phyloP scores from a whole-genome alignment of 2,329 filamentous ascomycete genomes.

The Dactylonectria estremocensis region DNA sequence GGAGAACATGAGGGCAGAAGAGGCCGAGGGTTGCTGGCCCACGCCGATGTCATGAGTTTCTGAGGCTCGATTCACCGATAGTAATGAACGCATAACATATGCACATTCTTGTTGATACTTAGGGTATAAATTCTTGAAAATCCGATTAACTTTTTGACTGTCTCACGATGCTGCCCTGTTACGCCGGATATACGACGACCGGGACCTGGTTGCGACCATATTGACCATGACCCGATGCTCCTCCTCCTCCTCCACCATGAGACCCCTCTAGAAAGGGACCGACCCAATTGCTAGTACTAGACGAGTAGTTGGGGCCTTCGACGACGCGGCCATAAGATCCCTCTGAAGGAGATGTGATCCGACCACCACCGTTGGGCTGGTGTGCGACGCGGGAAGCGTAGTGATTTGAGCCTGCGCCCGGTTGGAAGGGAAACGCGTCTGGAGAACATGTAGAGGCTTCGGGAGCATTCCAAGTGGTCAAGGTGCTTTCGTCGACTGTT shows the following conservation, averaged over 20 bases:
- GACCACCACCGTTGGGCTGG: no score
- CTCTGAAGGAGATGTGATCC: no score
- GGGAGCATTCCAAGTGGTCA: no score
- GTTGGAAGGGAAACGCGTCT: no score
- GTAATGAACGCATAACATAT: no score
- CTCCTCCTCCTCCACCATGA: not conserved
- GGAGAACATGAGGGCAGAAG: slow-evolving; percentile 13
- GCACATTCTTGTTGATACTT: no score
- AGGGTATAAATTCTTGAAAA: no score
- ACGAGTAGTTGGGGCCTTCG: not conserved
- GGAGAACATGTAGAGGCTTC: no score
- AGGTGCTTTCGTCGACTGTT: no score
- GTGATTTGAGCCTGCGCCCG: no score
- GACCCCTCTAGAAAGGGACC: not conserved
- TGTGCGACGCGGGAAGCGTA: no score
- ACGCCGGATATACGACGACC: not conserved
- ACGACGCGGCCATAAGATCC: no score
- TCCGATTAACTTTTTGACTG: not conserved
- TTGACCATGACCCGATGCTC: not conserved
- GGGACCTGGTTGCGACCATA: not conserved
- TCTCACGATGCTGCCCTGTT: not conserved
- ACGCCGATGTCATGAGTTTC: not conserved
- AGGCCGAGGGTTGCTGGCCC: not conserved
- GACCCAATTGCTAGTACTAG: not conserved
- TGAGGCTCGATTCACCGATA: not conserved